A percentile compares a stretch with the other conserved stretches of the same genome.
phyloP scores from a whole-genome alignment of 106 monocot genomes.

The Apostasia ramifera region DNA sequence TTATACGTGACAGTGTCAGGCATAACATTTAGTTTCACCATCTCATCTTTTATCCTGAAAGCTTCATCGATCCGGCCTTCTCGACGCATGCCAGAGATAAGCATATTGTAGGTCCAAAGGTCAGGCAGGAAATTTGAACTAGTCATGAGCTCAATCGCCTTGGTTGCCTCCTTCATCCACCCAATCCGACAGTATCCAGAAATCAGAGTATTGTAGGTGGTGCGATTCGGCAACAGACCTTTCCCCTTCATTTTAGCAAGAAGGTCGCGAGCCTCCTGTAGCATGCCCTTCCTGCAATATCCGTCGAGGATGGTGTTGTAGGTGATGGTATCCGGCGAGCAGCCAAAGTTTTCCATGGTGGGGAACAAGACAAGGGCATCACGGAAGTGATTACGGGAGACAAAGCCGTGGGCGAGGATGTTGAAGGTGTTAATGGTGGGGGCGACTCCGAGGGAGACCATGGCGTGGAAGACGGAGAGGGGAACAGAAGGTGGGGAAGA shows the following conservation, averaged over 20 bases:
- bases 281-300: conserved; percentile 66
- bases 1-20: conserved; percentile 80
- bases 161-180: conserved; percentile 72
- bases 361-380: conserved; percentile 40
- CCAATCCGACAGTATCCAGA: conserved; percentile 62
- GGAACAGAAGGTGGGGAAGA: conserved; percentile 30
- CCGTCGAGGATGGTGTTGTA: conserved; percentile 82
- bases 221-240: conserved; percentile 31
- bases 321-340: conserved; percentile 49
- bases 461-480: conserved; percentile 28
- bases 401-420: conserved; percentile 48
- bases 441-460: conserved; percentile 45
- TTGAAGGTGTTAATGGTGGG: conserved; percentile 70
- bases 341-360: conserved; percentile 45
- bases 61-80: conserved; percentile 71
- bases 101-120: conserved; percentile 71
- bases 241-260: conserved; percentile 73
- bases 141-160: conserved; percentile 64
- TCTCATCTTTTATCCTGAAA: conserved; percentile 53
- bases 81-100: conserved; percentile 64
- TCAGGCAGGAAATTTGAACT: conserved; percentile 50
- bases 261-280: conserved; percentile 49
- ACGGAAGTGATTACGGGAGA: conserved; percentile 25
- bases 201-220: conserved; percentile 80
- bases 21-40: conserved; percentile 39